Evolutionary conservation across 768 basidiomycete genomes (phyloP).

Genomic region (Austroboletus eburneus): DNA sequence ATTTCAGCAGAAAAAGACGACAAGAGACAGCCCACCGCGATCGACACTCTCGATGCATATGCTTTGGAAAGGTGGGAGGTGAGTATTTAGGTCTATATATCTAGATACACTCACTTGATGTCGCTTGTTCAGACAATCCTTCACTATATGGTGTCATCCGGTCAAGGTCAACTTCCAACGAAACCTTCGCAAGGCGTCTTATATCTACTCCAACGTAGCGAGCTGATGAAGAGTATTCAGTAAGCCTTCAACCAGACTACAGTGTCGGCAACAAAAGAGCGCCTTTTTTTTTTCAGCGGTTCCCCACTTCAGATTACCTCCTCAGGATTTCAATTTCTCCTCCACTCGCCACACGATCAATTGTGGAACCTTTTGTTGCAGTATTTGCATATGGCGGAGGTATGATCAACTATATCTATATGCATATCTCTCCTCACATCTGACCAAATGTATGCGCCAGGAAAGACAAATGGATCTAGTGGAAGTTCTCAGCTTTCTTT

Average conservation of each 20-base stretch:
- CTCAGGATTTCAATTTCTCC: constrained; percentile 91
- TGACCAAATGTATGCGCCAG: constrained; percentile 35
- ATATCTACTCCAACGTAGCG: constrained; percentile 76
- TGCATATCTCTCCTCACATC: constrained; percentile 7
- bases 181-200: constrained; percentile 82
- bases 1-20: constrained; percentile 65
- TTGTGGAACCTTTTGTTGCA: constrained; percentile 92
- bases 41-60: constrained; percentile 70
- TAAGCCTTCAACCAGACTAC: constrained; percentile 32
- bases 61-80: constrained; percentile 93
- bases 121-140: constrained; percentile 69
- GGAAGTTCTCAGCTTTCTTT: constrained; percentile 88
- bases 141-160: constrained; percentile 97
- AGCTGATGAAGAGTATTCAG: constrained; percentile 77
- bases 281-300: constrained; percentile 36
- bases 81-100: constrained; percentile 14
- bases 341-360: constrained; percentile 92
- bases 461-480: constrained; percentile 89
- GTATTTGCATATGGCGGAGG: constrained; percentile 84
- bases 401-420: constrained; percentile 28
- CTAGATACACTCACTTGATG: background rate
- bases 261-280: background rate
- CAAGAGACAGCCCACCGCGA: constrained; percentile 47
- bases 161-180: constrained; percentile 66
- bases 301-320: constrained; percentile 80